Evolutionary conservation across 2,329 filamentous ascomycete genomes (phyloP).

Genomic region (Fusarium begoniae): DNA sequence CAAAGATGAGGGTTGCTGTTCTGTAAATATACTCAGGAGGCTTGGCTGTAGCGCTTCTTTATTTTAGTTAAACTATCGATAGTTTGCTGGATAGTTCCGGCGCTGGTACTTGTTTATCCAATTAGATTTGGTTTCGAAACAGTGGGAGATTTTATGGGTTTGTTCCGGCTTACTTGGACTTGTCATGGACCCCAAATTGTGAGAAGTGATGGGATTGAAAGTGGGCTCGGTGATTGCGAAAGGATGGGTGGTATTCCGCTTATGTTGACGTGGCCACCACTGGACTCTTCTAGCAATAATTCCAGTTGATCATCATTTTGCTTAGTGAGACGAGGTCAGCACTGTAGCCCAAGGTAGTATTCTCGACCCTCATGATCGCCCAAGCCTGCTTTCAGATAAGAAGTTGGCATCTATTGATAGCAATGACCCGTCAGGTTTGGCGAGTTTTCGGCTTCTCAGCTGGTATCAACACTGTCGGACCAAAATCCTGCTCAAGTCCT

Average conservation of each 20-base stretch:
- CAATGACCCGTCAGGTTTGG: neutral
- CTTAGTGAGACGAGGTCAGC: constrained; percentile 12
- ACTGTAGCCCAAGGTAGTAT: neutral
- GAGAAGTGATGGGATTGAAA: neutral
- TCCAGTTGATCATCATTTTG: neutral
- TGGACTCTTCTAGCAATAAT: neutral
- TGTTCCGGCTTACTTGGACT: neutral
- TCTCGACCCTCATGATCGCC: neutral
- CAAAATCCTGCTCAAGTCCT: constrained; percentile 29
- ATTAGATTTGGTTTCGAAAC: neutral
- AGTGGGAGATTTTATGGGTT: neutral
- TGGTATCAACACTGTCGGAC: constrained; percentile 23
- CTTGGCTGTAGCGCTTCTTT: neutral
- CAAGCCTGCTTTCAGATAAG: neutral
- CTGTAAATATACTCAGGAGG: neutral
- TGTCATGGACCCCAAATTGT: neutral
- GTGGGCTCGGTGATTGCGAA: neutral
- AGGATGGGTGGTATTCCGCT: neutral
- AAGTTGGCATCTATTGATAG: neutral
- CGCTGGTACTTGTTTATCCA: neutral
- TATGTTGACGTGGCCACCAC: neutral
- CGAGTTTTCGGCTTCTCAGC: neutral
- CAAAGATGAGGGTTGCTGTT: neutral
- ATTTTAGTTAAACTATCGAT: constrained; percentile 3
- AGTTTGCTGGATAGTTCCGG: neutral